Conservation (phyloP, 345 rosid genomes). For the Cardamine chenopodiifolia region DNA sequence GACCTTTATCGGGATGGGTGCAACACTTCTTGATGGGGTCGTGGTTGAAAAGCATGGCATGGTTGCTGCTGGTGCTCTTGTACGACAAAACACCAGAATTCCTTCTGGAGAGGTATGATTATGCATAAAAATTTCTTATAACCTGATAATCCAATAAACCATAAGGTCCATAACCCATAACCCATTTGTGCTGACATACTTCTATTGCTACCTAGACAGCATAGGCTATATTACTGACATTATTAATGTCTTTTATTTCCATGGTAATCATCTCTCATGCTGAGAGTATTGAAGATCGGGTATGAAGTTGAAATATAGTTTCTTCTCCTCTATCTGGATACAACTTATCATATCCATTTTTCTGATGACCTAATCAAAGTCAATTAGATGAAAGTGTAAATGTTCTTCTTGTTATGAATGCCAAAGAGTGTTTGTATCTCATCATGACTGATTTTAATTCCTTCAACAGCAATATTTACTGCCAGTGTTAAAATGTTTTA, state of each 20-base stretch:
- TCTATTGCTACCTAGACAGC: slow-evolving; percentile 22
- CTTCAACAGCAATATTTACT: background rate
- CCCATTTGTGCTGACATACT: background rate
- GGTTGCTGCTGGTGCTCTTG: slow-evolving; percentile 99
- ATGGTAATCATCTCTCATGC: slow-evolving; percentile 11
- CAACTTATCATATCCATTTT: background rate
- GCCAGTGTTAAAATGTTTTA: background rate
- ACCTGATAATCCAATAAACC: background rate
- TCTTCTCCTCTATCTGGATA: slow-evolving; percentile 6
- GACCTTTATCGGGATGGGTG: slow-evolving; percentile 92
- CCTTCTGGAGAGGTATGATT: slow-evolving; percentile 80
- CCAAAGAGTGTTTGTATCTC: slow-evolving; percentile 8
- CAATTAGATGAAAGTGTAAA: slow-evolving; percentile 6
- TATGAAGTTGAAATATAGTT: slow-evolving; percentile 4
- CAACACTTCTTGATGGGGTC: slow-evolving; percentile 86
- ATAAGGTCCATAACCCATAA: background rate
- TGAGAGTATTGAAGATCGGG: background rate
- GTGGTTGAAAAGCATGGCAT: slow-evolving; percentile 85
- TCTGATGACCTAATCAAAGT: background rate
- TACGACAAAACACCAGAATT: slow-evolving; percentile 82
- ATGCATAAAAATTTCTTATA: background rate
- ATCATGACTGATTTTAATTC: background rate
- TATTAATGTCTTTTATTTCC: background rate
- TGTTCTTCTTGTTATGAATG: slow-evolving; percentile 15
- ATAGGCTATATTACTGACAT: slow-evolving; percentile 3